phyloP scores from a whole-genome alignment of 2,329 filamentous ascomycete genomes.

The Coleophoma cylindrospora region DNA sequence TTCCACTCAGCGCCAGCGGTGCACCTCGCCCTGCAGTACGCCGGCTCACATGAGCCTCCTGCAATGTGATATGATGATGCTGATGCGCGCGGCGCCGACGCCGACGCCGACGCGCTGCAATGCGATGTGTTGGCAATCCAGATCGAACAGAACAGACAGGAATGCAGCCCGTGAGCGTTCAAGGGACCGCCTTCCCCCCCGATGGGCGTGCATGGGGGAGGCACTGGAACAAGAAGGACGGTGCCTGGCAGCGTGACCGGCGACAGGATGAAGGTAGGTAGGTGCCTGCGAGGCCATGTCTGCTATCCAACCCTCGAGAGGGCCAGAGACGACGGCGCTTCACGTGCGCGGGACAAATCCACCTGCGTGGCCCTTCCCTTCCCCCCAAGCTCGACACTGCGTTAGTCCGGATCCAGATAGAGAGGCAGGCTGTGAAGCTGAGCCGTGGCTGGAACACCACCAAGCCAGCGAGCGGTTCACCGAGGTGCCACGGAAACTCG shows the following conservation, averaged over 20 bases:
- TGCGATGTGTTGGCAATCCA: slow-evolving; percentile 5
- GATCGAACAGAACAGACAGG: background rate
- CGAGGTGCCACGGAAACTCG: slow-evolving; percentile 4
- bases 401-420: background rate
- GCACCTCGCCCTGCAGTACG: background rate
- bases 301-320: background rate
- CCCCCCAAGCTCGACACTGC: background rate
- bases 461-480: background rate
- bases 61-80: background rate
- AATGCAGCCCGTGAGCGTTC: background rate
- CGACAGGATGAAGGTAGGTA: too few species aligned
- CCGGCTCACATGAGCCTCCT: background rate
- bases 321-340: background rate
- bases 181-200: background rate
- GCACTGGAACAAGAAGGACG: background rate
- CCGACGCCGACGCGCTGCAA: slow-evolving; percentile 1
- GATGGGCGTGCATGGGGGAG: background rate
- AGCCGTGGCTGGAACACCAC: background rate
- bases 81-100: background rate
- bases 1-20: too few species aligned
- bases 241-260: too few species aligned
- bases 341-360: background rate
- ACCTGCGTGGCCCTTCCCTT: background rate
- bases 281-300: too few species aligned
- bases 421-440: background rate